A percentile compares a stretch with the other conserved stretches of the same genome.
Evolutionary conservation across 2,329 filamentous ascomycete species (phyloP).

Genomic region (Colletotrichum sp.): DNA sequence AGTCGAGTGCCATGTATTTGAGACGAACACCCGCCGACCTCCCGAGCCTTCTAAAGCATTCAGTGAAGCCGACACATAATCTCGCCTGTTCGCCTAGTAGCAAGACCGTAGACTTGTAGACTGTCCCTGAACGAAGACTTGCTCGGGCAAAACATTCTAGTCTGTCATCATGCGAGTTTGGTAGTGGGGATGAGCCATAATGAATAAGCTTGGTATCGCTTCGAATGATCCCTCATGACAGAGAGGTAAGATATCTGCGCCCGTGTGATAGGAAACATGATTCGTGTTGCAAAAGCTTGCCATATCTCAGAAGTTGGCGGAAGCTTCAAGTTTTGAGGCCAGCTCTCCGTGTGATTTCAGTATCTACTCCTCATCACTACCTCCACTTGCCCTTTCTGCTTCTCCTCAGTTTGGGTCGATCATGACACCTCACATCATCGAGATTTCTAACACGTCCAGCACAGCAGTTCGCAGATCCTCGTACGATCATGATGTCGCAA

Average conservation of each 20-base stretch:
- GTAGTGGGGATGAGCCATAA: background rate
- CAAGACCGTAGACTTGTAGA: background rate
- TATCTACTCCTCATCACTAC: background rate
- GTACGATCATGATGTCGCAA: background rate
- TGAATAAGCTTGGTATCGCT: background rate
- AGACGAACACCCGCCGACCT: background rate
- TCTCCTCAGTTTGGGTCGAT: background rate
- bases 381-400: background rate
- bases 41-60: background rate
- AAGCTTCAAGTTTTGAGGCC: background rate
- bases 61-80: background rate
- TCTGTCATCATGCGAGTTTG: background rate
- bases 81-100: background rate
- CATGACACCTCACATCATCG: background rate
- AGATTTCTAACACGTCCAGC: background rate
- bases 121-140: background rate
- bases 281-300: background rate
- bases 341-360: background rate
- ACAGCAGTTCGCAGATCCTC: background rate
- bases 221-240: background rate
- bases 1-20: background rate
- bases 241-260: background rate
- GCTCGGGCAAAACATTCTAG: background rate
- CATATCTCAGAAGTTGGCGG: background rate
- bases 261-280: background rate